Evolutionary conservation across 495 filamentous ascomycete species (phyloP), one percentile per base, ranked within the genome.

Genomic region (Podospora sp.): DNA sequence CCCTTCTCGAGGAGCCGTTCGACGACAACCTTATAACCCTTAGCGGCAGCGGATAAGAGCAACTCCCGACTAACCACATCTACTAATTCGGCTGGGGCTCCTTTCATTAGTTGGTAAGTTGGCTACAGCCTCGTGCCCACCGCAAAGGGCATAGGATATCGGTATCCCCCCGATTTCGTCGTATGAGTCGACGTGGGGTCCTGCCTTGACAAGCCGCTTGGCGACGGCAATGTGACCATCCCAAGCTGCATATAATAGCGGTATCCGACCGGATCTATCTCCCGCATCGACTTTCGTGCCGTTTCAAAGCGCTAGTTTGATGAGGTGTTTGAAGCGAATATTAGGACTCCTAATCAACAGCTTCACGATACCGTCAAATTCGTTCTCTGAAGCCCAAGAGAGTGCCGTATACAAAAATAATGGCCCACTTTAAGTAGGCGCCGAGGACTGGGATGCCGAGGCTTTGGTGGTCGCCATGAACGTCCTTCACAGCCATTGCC

Each of bases 361-460:
- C 8, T 58, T 27, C 0, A 58, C 26, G 26, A 58, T 7, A 7
- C 21, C 55, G 26, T 58, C 55, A n/a, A 58, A 58, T 1, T 22
- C 55, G 8, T 58, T 58, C 8, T 29, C 22, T 26, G 55, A 7
- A 18, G 55, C 55, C 21, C 26, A 58, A n/a, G 55, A 58, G 6
- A 58, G 18, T 12, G 55, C 55, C 22, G 55, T n/a, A n/a, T n/a
- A 24, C 12, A 26, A 18, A 16, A 57, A 20, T 57, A 26, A 57
- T 26, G 53, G 49, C 14, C 2, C 24, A 16, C 6, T 6, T 24
- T 1, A 57, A 22, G 24, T 57, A 16, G 53, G 24, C 24, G 24
- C 53, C 24, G 53, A 57, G 14, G 53, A 57, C 18, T 57, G 53
- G 53, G 53, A 57, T 57, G 6, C 53, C n/a, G 24, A 57, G 53